Conservation (phyloP, 345 rosid species). For the Brassica nigra region DNA sequence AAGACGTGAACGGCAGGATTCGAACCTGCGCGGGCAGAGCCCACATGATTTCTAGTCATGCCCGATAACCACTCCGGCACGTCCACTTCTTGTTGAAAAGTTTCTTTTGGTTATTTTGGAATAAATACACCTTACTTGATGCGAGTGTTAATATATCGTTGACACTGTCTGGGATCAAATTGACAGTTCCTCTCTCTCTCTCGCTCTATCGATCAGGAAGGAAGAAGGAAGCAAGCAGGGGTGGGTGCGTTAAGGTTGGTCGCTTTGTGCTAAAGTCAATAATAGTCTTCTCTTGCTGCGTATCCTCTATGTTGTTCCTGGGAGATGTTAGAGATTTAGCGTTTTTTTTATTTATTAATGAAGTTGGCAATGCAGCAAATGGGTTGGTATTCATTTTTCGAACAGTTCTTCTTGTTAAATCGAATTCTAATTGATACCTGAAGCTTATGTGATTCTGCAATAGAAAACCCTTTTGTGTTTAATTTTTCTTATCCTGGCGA, state of each 20-base stretch:
- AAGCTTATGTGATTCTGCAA: too few species aligned
- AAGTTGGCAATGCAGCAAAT: neutral
- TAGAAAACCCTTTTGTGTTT: too few species aligned
- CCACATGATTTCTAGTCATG: slow-evolving; percentile 98
- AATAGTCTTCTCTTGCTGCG: neutral
- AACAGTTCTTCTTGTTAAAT: too few species aligned
- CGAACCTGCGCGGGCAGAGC: slow-evolving; percentile 95
- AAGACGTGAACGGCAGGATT: slow-evolving; percentile 59
- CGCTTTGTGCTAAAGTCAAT: neutral
- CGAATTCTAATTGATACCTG: too few species aligned
- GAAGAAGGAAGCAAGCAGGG: neutral
- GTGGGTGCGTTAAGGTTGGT: neutral
- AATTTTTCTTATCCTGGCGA: too few species aligned
- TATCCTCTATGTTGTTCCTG: too few species aligned
- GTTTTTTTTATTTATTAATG: neutral
- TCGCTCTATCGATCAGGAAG: neutral
- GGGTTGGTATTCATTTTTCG: neutral
- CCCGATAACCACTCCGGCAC: slow-evolving; percentile 67
- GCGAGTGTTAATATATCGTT: neutral
- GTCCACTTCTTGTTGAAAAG: slow-evolving; percentile 14
- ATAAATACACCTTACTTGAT: neutral
- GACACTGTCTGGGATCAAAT: neutral
- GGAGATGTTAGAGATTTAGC: neutral
- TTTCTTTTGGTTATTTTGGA: too few species aligned
- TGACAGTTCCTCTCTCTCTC: neutral